These are phyloP conservation scores for Dioscorea cayenensis DNA, from an alignment of 116 monocot genomes.

Conservation along the genomic window DNA sequence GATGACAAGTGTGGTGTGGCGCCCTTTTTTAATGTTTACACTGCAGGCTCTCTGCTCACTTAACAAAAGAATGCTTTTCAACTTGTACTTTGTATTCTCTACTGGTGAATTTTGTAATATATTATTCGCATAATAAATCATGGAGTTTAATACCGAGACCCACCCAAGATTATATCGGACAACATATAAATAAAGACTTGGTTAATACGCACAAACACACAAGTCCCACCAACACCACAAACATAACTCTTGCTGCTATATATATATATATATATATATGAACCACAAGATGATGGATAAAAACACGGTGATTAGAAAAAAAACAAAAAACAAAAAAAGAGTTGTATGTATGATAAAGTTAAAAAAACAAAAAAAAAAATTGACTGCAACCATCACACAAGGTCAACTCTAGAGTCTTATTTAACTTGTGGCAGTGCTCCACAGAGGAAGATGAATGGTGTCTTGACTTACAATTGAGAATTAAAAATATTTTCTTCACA, in stretches of 20 bases:
- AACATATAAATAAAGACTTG: no score
- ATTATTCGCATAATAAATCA: no score
- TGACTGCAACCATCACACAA: background rate
- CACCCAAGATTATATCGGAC: no score
- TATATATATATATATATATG: conserved; percentile 10
- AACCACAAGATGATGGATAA: background rate
- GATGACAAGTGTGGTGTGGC: no score
- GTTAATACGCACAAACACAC: no score
- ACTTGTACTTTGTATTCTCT: no score
- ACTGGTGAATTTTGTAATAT: no score
- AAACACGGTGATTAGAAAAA: background rate
- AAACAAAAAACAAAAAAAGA: background rate
- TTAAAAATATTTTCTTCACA: background rate
- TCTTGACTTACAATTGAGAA: background rate
- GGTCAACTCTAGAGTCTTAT: background rate
- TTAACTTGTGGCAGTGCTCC: background rate
- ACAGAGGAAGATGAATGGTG: background rate
- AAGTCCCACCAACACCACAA: conserved; percentile 35
- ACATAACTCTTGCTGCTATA: conserved; percentile 26
- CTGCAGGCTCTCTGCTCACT: no score
- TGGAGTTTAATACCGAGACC: no score
- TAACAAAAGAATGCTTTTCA: no score
- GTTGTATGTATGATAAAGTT: background rate
- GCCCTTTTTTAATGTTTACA: no score
- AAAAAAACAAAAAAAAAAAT: background rate